Base-by-base conservation (phyloP, 2,329 filamentous ascomycete species). In the Mollisiaceae sp. region DNA sequence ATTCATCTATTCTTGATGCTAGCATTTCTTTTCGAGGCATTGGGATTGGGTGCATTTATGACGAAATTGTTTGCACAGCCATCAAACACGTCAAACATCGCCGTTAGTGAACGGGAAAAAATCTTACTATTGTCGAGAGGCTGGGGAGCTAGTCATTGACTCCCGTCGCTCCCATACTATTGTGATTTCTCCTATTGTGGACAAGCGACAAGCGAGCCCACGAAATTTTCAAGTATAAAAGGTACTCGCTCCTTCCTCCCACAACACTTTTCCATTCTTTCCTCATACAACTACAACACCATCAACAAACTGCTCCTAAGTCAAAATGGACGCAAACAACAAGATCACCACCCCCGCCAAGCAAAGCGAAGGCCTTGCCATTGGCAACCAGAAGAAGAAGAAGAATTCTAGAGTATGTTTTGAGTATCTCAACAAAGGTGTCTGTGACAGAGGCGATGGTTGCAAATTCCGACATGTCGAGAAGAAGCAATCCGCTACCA, bases 351-450 rank as follows among this genome's bases (percentile, higher is more conserved):
- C 8, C 15, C 5, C 24, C 24, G 4, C 12, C 11, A 50, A 50
- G 20, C 24, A 54, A n/a, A 54, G 27, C 18, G 14, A 27, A 14
- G n/a, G n/a, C 9, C 50, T n/a, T 54, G 12, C 50, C 14, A 4
- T 6, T 24, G 32, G 14, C 22, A 54, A 18, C 50, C 27, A 54
- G 50, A 54, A 54, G 22, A 54, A 54, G 50, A 54, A 54, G 22
- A 54, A 54, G 24, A 8, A n/a, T n/a, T n/a, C 9, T 6, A 3
- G 24, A 27, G n/a, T 5, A 22, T 54, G 24, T 14, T 18, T n/a
- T 15, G 1, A 22, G n/a, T 57, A 38, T 18, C 8, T 6, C 4
- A 18, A 24, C 15, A 14, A 36, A 9, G 55, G 38, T 15, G 2
- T 22, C 20, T 58, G 55, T 18, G 41, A 58, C 14, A 32, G 12